Evolutionary conservation across 2,329 filamentous ascomycete genomes (phyloP), one percentile per base, ranked within the genome.

Genomic region (Exophiala alcalophila): DNA sequence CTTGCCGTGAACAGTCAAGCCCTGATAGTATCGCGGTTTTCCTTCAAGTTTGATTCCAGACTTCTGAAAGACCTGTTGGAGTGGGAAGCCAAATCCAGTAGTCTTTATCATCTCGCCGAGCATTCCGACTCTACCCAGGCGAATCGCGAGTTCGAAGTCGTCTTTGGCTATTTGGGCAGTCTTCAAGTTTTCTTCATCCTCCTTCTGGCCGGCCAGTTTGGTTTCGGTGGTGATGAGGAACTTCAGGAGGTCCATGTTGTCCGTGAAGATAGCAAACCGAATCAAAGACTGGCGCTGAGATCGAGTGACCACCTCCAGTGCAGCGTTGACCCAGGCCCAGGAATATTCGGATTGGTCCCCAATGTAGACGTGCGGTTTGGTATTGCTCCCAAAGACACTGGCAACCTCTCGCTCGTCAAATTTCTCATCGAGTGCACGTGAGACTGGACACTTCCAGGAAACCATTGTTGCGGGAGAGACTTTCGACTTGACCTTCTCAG

Each of bases 11-110:
- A 94, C 82, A 1, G 79, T 82, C 20, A 91, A 63, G 0, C 87
- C 87, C 61, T 86, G 83, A 58, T 94, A 94, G 61, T 78, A 86
- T 12, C 75, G 74, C 1, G 85, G 78, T 60, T 83, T 85, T 51
- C 77, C 69, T 39, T 77, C 71, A 34, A 81, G 61, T 55, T 83
- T 73, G 1, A 83, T 63, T 2, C 84, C 84, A 42, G 73, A 82
- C 43, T 76, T 76, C 62, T 81, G 76, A 29, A 85, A 75, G 4
- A 92, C 65, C 12, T 77, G 67, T 33, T 84, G 76, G 0, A 90
- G 65, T 0, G 84, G 83, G 46, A 91, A 74, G 1, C 84, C 84
- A 3, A 78, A 78, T 1, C 84, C 86, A 5, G 77, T 78, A 5
- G 69, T 67, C 57, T 74, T 78, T 60, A 91, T 86, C 42, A 86